Conservation (phyloP, 441 rosid species). For the Flueggea neowawraea region DNA sequence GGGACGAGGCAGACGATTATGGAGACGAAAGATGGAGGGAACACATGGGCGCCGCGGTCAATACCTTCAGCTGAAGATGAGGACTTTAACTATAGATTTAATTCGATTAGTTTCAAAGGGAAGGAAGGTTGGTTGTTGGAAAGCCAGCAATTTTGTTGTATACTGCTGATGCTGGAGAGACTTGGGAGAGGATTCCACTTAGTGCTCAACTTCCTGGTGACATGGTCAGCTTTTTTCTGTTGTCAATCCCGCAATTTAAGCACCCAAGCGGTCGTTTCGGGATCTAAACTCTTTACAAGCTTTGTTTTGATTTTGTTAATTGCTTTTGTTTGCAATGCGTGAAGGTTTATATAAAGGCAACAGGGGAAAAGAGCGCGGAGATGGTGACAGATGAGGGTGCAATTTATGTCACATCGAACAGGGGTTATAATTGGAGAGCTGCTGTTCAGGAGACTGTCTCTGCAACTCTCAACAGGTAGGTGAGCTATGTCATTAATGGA, state of each 20-base stretch:
- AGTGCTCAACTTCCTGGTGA: conserved; percentile 97
- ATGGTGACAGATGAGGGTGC: conserved; percentile 98
- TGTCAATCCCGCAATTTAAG: background rate
- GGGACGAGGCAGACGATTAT: conserved; percentile 92
- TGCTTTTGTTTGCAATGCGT: conserved; percentile 7
- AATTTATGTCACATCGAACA: conserved; percentile 83
- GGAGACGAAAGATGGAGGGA: conserved; percentile 93
- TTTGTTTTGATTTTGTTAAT: too few relatives aligned
- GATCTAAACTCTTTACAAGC: too few relatives aligned
- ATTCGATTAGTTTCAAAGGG: conserved; percentile 80
- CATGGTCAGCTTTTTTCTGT: conserved; percentile 38
- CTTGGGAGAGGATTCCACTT: conserved; percentile 82
- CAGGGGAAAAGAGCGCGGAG: conserved; percentile 91
- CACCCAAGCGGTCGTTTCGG: too few relatives aligned
- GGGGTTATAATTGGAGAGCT: conserved; percentile 93
- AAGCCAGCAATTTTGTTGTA: conserved; percentile 88
- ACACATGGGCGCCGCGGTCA: conserved; percentile 75
- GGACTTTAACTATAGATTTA: conserved; percentile 94
- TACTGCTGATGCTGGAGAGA: conserved; percentile 75
- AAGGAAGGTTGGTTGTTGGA: conserved; percentile 96
- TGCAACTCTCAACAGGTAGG: conserved; percentile 99
- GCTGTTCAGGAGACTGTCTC: conserved; percentile 95
- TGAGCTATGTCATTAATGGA: conserved; percentile 7
- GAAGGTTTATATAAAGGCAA: conserved; percentile 89
- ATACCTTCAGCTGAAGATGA: conserved; percentile 95